phyloP scores from a whole-genome alignment of 1,139 yeast genomes.

The Pichia norvegensis region DNA sequence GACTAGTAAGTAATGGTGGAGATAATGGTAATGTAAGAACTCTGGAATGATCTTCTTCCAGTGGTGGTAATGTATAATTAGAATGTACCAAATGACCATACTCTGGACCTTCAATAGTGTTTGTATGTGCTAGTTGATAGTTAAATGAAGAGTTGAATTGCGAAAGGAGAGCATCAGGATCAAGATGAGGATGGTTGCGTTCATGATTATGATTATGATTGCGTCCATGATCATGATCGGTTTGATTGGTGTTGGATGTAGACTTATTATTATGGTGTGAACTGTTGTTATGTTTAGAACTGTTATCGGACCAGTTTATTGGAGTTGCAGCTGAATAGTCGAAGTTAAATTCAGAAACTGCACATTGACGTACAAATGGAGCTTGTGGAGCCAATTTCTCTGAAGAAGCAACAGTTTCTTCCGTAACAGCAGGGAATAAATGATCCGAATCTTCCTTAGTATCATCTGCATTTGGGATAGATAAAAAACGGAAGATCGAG shows the following conservation, averaged over 20 bases:
- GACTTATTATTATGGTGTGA: neutral
- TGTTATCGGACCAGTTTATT: slow-evolving; percentile 20
- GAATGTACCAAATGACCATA: neutral
- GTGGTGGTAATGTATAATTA: neutral
- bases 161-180: neutral
- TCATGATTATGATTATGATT: neutral
- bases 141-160: slow-evolving; percentile 7
- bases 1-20: neutral
- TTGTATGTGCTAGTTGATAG: slow-evolving; percentile 1
- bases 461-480: neutral
- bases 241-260: neutral
- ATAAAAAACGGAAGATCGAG: neutral
- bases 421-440: neutral
- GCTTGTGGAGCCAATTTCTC: neutral
- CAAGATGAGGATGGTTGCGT: neutral
- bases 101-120: neutral
- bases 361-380: slow-evolving; percentile 19
- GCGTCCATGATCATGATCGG: neutral
- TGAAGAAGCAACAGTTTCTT: too few relatives aligned
- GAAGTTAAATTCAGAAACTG: slow-evolving; percentile 27
- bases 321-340: slow-evolving; percentile 24
- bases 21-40: neutral
- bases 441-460: neutral
- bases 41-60: neutral
- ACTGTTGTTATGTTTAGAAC: neutral